Evolutionary conservation across 2,329 filamentous ascomycete species (phyloP), one percentile per base, ranked within the genome.

Genomic region (Ophiostoma populinum): DNA sequence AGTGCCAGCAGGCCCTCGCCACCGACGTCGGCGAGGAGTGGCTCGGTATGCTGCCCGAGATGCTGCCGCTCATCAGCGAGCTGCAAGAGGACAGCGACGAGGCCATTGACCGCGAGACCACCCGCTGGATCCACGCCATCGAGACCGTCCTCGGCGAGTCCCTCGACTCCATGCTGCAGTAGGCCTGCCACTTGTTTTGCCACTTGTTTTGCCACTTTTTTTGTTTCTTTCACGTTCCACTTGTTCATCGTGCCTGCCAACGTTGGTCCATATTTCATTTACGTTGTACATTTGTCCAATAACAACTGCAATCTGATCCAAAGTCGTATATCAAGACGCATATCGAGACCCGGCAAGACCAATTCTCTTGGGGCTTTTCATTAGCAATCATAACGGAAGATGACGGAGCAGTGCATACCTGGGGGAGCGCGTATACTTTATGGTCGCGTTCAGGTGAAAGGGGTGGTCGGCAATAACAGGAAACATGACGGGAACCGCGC

Each of bases 1-100:
- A 75, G 55, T 78, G 78, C 45, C 73, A 95, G 59, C 78, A 85
- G 51, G 70, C 67, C 11, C 62, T 95, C 42, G 92, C 85, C 10
- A 73, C 80, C 45, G 35, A 36, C 30, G 58, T 95, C 18, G 86
- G 86, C 40, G 86, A 95, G 53, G 90, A 98, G 51, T 98, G 90
- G 90, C 58, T 98, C 40, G 70, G 75, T 2, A 69, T 92, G 61
- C 55, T 95, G 51, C 83, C 87, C 0, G 90, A 98, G 66, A 95
- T 94, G 79, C 59, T 98, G 52, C 87, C 92, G 15, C 82, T 87
- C 44, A 93, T 99, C 47, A 92, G 82, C 49, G 90, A 98, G 60
- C 55, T 93, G 49, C 79, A 93, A 58, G 90, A 98, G 51, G 90
- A 98, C 52, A 90, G 95, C 46, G 86, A 95, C 50, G 90, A 95